Conservation (phyloP, 306 rosid genomes). For the Rosa chinensis region DNA sequence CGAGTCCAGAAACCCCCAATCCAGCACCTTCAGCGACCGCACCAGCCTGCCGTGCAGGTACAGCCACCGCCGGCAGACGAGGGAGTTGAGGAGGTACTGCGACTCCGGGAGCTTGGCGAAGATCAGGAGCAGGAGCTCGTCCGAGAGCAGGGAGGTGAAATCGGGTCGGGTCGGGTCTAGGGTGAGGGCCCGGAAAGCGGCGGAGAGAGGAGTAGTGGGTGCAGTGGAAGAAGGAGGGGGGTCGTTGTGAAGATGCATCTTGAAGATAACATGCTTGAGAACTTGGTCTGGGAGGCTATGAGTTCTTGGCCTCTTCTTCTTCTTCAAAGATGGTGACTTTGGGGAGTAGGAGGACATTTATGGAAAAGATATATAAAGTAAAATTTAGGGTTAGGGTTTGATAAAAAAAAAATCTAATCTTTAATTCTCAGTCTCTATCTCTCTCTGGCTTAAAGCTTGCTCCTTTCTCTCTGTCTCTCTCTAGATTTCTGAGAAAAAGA, state of each 20-base stretch:
- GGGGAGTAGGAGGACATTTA: constrained; percentile 27
- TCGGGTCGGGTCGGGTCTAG: constrained; percentile 18
- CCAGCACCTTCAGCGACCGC: constrained; percentile 50
- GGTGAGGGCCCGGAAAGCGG: constrained; percentile 1
- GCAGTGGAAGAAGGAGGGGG: constrained; percentile 18
- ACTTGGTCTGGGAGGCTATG: constrained; percentile 30
- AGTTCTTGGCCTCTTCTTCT: constrained; percentile 12
- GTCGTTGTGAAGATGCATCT: constrained; percentile 30
- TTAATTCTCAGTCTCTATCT: neutral
- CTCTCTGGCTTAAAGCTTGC: neutral
- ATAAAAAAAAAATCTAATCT: neutral
- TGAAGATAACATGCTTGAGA: constrained; percentile 40
- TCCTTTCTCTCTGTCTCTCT: neutral
- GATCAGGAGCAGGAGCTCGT: constrained; percentile 59
- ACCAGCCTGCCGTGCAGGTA: constrained; percentile 74
- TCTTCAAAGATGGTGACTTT: neutral
- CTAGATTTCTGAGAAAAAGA: neutral
- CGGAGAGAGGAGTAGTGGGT: constrained; percentile 23
- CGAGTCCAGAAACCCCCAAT: constrained; percentile 78
- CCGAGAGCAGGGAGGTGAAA: constrained; percentile 20
- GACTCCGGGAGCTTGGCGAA: constrained; percentile 53
- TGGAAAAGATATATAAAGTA: neutral
- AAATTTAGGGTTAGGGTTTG: neutral
- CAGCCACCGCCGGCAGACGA: constrained; percentile 94
- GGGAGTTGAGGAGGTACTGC: constrained; percentile 49